These are phyloP conservation scores for Jatropha podagrica DNA, from an alignment of 441 rosid genomes.

Conservation along the genomic window DNA sequence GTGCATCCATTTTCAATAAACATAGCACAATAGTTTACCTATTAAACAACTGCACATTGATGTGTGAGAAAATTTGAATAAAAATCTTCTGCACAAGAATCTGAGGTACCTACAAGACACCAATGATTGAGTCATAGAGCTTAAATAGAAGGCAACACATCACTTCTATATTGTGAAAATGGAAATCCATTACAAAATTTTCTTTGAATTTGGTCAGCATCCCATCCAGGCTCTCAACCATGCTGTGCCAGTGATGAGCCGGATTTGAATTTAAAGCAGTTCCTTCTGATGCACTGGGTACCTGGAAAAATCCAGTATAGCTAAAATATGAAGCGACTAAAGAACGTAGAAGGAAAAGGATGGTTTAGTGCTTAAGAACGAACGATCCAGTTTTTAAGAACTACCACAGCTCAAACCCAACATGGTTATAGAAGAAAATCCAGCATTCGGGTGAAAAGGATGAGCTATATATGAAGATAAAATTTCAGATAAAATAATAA, in stretches of 20 bases:
- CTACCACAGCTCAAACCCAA: background rate
- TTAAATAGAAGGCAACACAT: background rate
- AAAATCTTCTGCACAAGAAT: slow-evolving; percentile 37
- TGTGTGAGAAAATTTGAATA: slow-evolving; percentile 36
- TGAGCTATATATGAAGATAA: background rate
- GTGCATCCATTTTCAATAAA: background rate
- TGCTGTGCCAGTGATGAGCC: slow-evolving; percentile 19
- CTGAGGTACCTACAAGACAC: slow-evolving; percentile 34
- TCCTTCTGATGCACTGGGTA: slow-evolving; percentile 18
- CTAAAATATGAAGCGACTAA: background rate
- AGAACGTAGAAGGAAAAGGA: background rate
- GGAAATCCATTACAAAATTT: slow-evolving; percentile 21
- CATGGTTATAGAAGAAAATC: background rate
- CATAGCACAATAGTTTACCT: slow-evolving; percentile 25
- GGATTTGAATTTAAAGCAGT: slow-evolving; percentile 17
- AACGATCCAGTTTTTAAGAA: background rate
- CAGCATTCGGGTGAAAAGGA: background rate
- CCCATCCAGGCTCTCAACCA: slow-evolving; percentile 23
- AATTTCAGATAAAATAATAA: no score
- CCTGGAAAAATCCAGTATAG: slow-evolving; percentile 8
- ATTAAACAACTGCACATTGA: slow-evolving; percentile 45
- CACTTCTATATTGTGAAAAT: background rate
- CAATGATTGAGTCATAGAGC: slow-evolving; percentile 1
- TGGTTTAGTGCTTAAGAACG: background rate
- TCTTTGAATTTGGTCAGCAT: slow-evolving; percentile 20